These are phyloP conservation scores for Lathyrus tuberosus DNA, from an alignment of 306 rosid species.

Conservation along the genomic window DNA sequence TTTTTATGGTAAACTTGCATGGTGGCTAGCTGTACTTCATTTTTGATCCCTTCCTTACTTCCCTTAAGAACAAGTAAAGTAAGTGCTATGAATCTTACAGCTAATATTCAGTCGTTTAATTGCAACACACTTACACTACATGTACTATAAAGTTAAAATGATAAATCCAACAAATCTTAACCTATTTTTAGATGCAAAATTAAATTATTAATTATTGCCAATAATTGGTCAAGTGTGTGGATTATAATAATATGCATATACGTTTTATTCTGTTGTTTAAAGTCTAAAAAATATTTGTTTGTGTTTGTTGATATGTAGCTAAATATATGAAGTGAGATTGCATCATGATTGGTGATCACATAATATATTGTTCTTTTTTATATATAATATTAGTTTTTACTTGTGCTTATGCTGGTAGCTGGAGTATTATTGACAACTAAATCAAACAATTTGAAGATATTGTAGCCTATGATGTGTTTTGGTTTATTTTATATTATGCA, in stretches of 20 bases:
- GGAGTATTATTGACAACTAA: constrained; percentile 47
- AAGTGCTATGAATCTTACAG: constrained; percentile 39
- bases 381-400: neutral
- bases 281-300: neutral
- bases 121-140: constrained; percentile 22
- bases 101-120: constrained; percentile 7
- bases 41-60: constrained; percentile 37
- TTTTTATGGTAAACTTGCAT: constrained; percentile 32
- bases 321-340: constrained; percentile 39
- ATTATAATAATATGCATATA: neutral
- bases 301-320: constrained; percentile 21
- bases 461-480: constrained; percentile 13
- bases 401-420: constrained; percentile 41
- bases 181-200: neutral
- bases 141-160: constrained; percentile 21
- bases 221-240: constrained; percentile 22
- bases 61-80: constrained; percentile 42
- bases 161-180: constrained; percentile 38
- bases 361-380: neutral
- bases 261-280: constrained; percentile 2
- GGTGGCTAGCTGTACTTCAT: constrained; percentile 41
- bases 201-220: neutral
- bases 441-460: constrained; percentile 46
- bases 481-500: neutral
- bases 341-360: constrained; percentile 33